Conservation (phyloP, 441 rosid genomes). For the Pelargonium cotyledonis region DNA sequence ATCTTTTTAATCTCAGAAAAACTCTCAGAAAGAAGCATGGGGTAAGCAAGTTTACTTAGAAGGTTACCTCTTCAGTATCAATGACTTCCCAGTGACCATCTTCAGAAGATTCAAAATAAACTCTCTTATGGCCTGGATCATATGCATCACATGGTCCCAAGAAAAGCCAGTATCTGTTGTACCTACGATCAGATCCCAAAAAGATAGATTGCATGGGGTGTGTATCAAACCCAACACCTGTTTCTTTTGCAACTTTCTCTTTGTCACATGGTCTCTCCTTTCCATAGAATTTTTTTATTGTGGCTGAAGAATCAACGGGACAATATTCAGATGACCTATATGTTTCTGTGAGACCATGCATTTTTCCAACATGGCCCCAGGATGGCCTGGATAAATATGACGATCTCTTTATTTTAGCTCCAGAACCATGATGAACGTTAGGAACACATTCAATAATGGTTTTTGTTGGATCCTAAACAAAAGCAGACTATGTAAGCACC, state of each 20-base stretch:
- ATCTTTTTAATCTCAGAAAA: conserved; percentile 1
- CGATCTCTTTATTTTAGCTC: conserved; percentile 83
- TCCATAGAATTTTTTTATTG: conserved; percentile 27
- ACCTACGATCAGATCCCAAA: conserved; percentile 95
- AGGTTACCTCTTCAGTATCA: conserved; percentile 66
- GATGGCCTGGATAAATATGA: conserved; percentile 50
- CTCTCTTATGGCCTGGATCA: conserved; percentile 94
- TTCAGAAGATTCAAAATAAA: conserved; percentile 96
- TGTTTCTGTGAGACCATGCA: conserved; percentile 29
- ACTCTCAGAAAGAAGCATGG: conserved; percentile 5
- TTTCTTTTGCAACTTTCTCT: conserved; percentile 27
- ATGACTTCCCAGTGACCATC: conserved; percentile 98
- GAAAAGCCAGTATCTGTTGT: conserved; percentile 96
- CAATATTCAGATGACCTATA: conserved; percentile 38
- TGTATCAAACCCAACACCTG: conserved; percentile 29
- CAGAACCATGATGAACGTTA: conserved; percentile 55
- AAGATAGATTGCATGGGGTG: conserved; percentile 87
- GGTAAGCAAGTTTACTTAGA: conserved; percentile 2
- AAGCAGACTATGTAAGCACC: background rate
- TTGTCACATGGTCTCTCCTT: conserved; percentile 26
- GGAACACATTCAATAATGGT: conserved; percentile 38
- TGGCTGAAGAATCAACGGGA: conserved; percentile 66
- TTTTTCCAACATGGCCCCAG: conserved; percentile 54
- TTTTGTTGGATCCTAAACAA: conserved; percentile 49
- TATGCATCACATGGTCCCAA: conserved; percentile 75